These are phyloP conservation scores for Echites panduratus DNA, from an alignment of 257 asterid genomes.

Conservation along the genomic window DNA sequence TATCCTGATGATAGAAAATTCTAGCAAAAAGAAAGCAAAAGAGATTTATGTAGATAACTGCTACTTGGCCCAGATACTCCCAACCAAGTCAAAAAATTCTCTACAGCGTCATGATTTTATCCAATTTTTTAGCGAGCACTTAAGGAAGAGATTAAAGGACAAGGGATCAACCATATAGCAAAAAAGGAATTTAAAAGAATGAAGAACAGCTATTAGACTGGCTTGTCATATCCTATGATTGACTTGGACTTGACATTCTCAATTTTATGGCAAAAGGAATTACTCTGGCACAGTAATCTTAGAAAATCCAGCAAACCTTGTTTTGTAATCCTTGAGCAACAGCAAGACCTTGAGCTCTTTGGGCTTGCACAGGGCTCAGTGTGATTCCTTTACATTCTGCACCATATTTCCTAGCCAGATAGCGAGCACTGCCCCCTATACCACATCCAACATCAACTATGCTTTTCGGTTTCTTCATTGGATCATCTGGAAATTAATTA, in stretches of 20 bases:
- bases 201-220: neutral
- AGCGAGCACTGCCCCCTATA: slow-evolving; percentile 91
- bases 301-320: slow-evolving; percentile 32
- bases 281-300: neutral
- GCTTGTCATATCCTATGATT: neutral
- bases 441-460: slow-evolving; percentile 99
- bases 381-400: slow-evolving; percentile 77
- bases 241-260: neutral
- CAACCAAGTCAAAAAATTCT: neutral
- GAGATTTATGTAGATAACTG: neutral
- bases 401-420: slow-evolving; percentile 65
- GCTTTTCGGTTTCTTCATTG: slow-evolving; percentile 38
- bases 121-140: neutral
- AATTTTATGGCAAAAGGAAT: neutral
- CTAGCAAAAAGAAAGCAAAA: neutral
- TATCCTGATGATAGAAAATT: neutral
- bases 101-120: neutral
- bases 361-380: slow-evolving; percentile 94
- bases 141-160: neutral
- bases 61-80: neutral
- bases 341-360: slow-evolving; percentile 87
- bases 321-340: slow-evolving; percentile 62
- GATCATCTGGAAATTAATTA: slow-evolving; percentile 38
- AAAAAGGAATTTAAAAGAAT: neutral
- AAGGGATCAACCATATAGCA: neutral